Base-by-base conservation (phyloP, 208 protist species). In the Leishmania braziliensis region DNA sequence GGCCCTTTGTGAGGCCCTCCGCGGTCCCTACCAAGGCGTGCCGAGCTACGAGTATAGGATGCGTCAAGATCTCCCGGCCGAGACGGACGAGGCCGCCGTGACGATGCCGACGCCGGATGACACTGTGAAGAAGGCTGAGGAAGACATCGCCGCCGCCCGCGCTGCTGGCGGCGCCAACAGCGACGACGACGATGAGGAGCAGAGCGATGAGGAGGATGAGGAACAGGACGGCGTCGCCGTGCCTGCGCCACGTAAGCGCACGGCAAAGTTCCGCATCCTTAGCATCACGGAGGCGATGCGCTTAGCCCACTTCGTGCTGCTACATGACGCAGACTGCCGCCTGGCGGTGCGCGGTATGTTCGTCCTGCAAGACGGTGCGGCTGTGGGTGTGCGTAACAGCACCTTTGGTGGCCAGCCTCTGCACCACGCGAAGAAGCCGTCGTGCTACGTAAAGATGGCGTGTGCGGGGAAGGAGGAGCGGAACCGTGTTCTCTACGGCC, bases 1-100 rank as follows among this genome's bases (percentile, higher is more conserved):
- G 54, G 86, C 33, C 6, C 94, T 96, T 62, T 98, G 95, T 85
- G 92, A 96, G 79, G 51, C 90, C 50, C 86, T 98, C 60, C 92
- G 95, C 3, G 95, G 95, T 14, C 81, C 92, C 39, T 97, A 95
- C 81, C 87, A 95, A 65, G 95, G 95, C 29, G 79, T 91, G 70
- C 94, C 94, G 12, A 75, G n/a, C 43, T 97, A 95, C 86, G 85
- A 91, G 60, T 98, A 98, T 84, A 96, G 95, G 84, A 87, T 95
- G 71, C 91, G 93, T 5, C 84, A 95, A 48, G 93, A 95, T 71
- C 89, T 97, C 46, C 94, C 94, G 8, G 86, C 92, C 0, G 92
- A 93, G 65, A 88, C 91, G 29, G 80, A 88, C 75, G 92, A 95
- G 82, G 86, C 90, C 4, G 83, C 84, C 20, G 85, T 92, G 75